Evolutionary conservation across 2,329 filamentous ascomycete genomes (phyloP).

Genomic region (Xylariaceae sp.): DNA sequence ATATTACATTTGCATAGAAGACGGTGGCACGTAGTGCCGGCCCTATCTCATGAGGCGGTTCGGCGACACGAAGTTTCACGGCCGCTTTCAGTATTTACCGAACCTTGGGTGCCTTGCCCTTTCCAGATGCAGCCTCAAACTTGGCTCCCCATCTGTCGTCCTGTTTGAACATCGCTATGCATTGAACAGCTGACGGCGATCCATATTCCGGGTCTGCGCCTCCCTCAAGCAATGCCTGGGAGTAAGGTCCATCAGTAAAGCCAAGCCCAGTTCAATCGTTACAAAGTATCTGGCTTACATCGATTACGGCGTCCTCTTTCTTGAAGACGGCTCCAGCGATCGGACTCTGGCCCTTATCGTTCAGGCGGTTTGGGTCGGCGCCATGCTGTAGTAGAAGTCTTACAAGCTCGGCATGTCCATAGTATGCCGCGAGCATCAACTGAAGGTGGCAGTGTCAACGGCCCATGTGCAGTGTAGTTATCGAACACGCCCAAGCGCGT

Average conservation of each 20-base stretch:
- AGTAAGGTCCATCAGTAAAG: conserved; percentile 1
- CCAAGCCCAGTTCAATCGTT: neutral
- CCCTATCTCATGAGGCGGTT: no score
- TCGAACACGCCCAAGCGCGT: neutral
- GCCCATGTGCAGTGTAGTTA: neutral
- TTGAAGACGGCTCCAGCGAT: conserved; percentile 72
- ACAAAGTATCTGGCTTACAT: conserved; percentile 35
- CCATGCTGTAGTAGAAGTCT: conserved; percentile 57
- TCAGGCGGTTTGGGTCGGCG: conserved; percentile 63
- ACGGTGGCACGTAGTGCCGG: no score
- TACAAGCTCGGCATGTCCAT: conserved; percentile 60
- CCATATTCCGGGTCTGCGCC: conserved; percentile 54
- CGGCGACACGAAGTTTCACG: no score
- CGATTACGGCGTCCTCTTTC: conserved; percentile 60
- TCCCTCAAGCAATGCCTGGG: conserved; percentile 37
- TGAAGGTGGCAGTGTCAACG: conserved; percentile 25
- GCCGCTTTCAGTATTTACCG: no score
- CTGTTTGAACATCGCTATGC: conserved; percentile 50
- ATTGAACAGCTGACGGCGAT: conserved; percentile 46
- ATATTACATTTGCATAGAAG: no score
- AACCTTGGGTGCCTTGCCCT: conserved; percentile 38
- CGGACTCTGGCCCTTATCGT: conserved; percentile 64
- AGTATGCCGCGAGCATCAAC: conserved; percentile 70
- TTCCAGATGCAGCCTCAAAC: conserved; percentile 47
- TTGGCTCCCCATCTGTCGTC: conserved; percentile 47